Evolutionary conservation across 1,284 basidiomycete species (phyloP).

Genomic region (Austroboletus niveus): DNA sequence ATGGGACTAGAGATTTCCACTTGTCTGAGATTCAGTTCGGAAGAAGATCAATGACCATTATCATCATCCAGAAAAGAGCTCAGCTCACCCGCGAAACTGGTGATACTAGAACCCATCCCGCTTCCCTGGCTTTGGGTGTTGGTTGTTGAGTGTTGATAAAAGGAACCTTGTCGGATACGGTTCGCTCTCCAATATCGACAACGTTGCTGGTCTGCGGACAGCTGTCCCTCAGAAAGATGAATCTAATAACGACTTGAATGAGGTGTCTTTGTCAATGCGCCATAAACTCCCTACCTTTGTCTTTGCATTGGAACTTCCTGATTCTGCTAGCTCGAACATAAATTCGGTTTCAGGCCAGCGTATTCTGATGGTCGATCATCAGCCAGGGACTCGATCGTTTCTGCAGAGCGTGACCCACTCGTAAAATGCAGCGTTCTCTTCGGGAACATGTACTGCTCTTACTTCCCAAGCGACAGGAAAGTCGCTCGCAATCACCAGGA

Average conservation of each 20-base stretch:
- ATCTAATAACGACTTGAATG: conserved; percentile 11
- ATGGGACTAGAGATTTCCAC: conserved; percentile 23
- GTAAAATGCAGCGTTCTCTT: conserved; percentile 31
- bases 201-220: conserved; percentile 25
- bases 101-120: conserved; percentile 16
- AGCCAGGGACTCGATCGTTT: background rate
- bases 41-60: background rate
- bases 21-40: conserved; percentile 16
- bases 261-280: background rate
- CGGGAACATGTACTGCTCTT: conserved; percentile 21
- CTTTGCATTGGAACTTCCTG: conserved; percentile 27
- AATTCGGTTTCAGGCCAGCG: conserved; percentile 30
- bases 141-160: conserved; percentile 26
- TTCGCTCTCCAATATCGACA: conserved; percentile 31
- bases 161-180: conserved; percentile 27
- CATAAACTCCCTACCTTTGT: conserved; percentile 24
- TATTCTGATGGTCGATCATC: conserved; percentile 17
- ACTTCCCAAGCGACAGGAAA: conserved; percentile 31
- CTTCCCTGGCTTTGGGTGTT: conserved; percentile 8
- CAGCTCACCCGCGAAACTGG: conserved; percentile 24
- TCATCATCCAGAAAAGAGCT: background rate
- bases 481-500: conserved; percentile 23
- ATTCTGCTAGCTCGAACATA: conserved; percentile 26
- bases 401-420: conserved; percentile 13
- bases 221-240: conserved; percentile 25